Conservation (phyloP, 2,329 filamentous ascomycete species). For the Coniochaeta prunicola region DNA sequence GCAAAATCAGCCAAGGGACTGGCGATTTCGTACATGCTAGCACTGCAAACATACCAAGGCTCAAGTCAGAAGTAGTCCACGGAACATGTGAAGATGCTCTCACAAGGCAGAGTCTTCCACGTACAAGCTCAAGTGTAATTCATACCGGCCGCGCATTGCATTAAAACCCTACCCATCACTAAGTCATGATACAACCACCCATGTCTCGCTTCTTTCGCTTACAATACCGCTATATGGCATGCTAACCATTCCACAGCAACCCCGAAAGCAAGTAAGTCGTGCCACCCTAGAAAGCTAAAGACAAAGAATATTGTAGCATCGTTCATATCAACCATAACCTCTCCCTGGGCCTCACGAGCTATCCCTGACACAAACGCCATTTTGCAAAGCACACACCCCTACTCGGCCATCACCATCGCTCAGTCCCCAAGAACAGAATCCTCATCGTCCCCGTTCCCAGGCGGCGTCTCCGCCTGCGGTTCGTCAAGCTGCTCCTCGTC, state of each 20-base stretch:
- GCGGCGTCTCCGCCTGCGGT: conserved; percentile 12
- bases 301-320: neutral
- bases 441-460: conserved; percentile 9
- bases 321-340: neutral
- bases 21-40: too few species aligned
- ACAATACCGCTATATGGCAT: neutral
- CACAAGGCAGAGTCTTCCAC: too few species aligned
- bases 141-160: neutral
- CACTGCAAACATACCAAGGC: too few species aligned
- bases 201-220: neutral
- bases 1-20: too few species aligned
- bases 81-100: too few species aligned
- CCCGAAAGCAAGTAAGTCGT: neutral
- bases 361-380: neutral
- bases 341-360: neutral
- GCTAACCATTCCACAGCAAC: neutral
- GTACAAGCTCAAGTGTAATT: too few species aligned
- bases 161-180: neutral
- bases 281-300: neutral
- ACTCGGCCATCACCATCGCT: neutral
- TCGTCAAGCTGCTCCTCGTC: conserved; percentile 38
- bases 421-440: neutral
- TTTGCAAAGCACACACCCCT: neutral
- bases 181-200: neutral
- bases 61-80: too few species aligned